Conservation (phyloP, 495 filamentous ascomycete species). For the Jackrogersella multiformis region DNA sequence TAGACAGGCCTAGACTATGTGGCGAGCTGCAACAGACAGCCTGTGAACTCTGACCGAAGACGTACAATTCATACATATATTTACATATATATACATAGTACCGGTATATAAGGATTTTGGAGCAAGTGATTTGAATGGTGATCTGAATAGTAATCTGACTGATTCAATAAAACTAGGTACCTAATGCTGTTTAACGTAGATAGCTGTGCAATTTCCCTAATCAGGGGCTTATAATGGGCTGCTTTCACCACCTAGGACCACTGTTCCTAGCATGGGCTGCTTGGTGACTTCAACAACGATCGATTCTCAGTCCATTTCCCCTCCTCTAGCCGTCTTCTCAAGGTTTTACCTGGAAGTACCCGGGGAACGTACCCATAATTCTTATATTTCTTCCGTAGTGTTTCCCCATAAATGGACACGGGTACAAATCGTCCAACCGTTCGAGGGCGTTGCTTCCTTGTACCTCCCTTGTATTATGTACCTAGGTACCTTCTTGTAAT, state of each 20-base stretch:
- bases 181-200: too few relatives aligned
- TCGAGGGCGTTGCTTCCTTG: not conserved
- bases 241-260: constrained; percentile 3
- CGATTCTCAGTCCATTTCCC: constrained; percentile 36
- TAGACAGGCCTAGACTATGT: constrained; percentile 21
- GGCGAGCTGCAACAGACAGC: constrained; percentile 12
- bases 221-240: constrained; percentile 3
- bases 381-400: constrained; percentile 8
- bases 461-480: not conserved
- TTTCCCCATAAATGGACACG: not conserved
- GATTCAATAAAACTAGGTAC: not conserved
- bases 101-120: constrained; percentile 1
- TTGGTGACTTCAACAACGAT: constrained; percentile 29
- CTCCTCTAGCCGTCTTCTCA: constrained; percentile 36
- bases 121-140: not conserved
- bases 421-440: not conserved
- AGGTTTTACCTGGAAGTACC: constrained; percentile 13
- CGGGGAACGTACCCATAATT: constrained; percentile 6
- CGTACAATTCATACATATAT: constrained; percentile 4
- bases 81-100: constrained; percentile 11
- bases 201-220: constrained; percentile 16
- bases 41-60: not conserved
- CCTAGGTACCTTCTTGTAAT: not conserved
- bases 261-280: constrained; percentile 13
- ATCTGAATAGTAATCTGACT: not conserved